phyloP scores from a whole-genome alignment of 345 rosid species.

The Moricandia moricandioides region DNA sequence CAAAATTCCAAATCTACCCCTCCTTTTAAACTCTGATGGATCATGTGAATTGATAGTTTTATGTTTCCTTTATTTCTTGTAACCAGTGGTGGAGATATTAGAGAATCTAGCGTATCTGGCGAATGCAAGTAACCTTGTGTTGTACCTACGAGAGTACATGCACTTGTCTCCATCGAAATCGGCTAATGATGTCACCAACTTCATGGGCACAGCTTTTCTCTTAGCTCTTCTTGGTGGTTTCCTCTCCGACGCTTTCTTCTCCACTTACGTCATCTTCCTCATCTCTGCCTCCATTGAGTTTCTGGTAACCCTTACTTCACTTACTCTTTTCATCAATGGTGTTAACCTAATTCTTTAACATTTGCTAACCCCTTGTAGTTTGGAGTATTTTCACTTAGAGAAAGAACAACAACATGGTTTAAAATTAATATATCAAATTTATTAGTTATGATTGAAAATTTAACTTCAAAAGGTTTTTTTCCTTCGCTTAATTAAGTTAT shows the following conservation, averaged over 20 bases:
- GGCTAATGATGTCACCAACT: slow-evolving; percentile 70
- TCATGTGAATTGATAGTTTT: slow-evolving; percentile 13
- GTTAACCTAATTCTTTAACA: background rate
- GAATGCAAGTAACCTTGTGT: slow-evolving; percentile 81
- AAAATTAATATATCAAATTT: background rate
- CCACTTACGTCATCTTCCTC: slow-evolving; percentile 60
- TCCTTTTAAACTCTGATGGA: slow-evolving; percentile 13
- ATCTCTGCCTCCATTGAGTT: slow-evolving; percentile 60
- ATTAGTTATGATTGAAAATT: background rate
- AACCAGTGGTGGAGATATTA: slow-evolving; percentile 69
- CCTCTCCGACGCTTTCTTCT: slow-evolving; percentile 71
- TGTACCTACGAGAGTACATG: slow-evolving; percentile 57
- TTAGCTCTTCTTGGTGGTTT: slow-evolving; percentile 82
- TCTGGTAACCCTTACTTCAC: slow-evolving; percentile 46
- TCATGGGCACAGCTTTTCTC: slow-evolving; percentile 88
- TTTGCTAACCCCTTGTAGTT: background rate
- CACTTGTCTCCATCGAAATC: slow-evolving; percentile 69
- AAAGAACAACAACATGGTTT: slow-evolving; percentile 12
- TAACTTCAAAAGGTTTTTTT: background rate
- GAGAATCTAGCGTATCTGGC: slow-evolving; percentile 86
- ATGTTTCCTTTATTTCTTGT: background rate
- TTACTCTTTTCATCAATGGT: background rate
- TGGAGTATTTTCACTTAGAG: background rate
- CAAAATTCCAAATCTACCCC: slow-evolving; percentile 9
- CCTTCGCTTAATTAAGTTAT: slow-evolving; percentile 22